A percentile compares a stretch with the other conserved stretches of the same genome.
phyloP scores from a whole-genome alignment of 169 alveolate genomes.

The Cyclospora cayetanensis region DNA sequence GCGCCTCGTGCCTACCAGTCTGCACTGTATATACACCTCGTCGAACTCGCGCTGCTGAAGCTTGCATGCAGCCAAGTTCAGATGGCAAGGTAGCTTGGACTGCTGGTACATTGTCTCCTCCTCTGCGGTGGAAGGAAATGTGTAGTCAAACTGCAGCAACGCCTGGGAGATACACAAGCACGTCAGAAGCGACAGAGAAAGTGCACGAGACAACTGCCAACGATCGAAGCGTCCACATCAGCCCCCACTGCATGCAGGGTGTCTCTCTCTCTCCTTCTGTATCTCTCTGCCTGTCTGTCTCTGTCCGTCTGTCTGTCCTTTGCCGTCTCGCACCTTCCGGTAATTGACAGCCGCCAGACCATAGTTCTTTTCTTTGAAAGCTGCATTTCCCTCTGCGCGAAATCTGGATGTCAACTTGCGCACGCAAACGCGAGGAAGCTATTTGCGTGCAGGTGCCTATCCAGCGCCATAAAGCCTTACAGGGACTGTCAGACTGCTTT shows the following conservation, averaged over 20 bases:
- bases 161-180: conserved; percentile 35
- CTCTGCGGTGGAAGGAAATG: conserved; percentile 62
- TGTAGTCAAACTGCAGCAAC: conserved; percentile 67
- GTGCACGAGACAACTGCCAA: too few species aligned
- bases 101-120: conserved; percentile 24
- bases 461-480: too few species aligned
- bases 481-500: neutral
- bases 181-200: neutral
- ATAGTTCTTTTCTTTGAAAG: conserved; percentile 44
- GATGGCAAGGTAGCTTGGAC: conserved; percentile 49
- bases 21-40: conserved; percentile 53
- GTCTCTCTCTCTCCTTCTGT: too few species aligned
- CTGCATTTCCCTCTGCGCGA: conserved; percentile 66
- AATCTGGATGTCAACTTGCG: too few species aligned
- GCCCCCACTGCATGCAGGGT: too few species aligned
- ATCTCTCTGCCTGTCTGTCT: neutral
- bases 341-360: conserved; percentile 71
- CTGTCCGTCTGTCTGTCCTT: neutral
- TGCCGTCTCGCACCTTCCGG: conserved; percentile 26
- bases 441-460: too few species aligned
- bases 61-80: conserved; percentile 64
- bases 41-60: conserved; percentile 60
- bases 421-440: too few species aligned
- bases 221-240: too few species aligned
- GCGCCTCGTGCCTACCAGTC: conserved; percentile 14